phyloP scores from a whole-genome alignment of 2,329 filamentous ascomycete species.

The Phaeomoniella chlamydospora region DNA sequence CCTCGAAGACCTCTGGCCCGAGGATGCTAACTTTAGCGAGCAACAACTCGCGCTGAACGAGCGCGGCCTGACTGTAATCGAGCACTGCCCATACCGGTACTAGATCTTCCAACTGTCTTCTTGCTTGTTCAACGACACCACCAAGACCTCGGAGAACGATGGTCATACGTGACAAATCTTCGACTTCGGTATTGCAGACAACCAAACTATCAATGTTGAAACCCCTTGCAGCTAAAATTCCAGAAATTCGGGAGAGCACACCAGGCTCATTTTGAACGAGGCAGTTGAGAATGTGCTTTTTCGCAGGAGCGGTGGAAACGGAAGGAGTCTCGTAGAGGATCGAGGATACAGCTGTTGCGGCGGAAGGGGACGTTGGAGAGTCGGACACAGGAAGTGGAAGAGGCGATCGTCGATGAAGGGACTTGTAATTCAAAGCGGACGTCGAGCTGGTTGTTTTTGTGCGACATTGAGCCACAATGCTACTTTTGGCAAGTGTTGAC shows the following conservation, averaged over 20 bases:
- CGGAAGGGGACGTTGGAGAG: slow-evolving; percentile 66
- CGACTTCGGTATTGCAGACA: slow-evolving; percentile 94
- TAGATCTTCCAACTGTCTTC: slow-evolving; percentile 86
- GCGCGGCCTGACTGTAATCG: slow-evolving; percentile 82
- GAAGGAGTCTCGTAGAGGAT: slow-evolving; percentile 97
- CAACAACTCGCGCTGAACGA: slow-evolving; percentile 90
- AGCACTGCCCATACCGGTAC: slow-evolving; percentile 97
- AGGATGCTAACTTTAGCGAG: slow-evolving; percentile 95
- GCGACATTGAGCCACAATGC: neutral
- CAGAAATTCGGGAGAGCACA: slow-evolving; percentile 89
- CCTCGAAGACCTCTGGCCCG: slow-evolving; percentile 95
- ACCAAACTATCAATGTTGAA: slow-evolving; percentile 99
- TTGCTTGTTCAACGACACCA: slow-evolving; percentile 91
- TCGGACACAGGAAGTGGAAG: slow-evolving; percentile 68
- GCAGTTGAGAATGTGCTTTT: slow-evolving; percentile 94
- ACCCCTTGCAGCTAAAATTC: slow-evolving; percentile 85
- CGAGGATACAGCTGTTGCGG: slow-evolving; percentile 87
- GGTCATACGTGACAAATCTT: slow-evolving; percentile 95
- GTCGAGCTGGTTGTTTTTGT: slow-evolving; percentile 50
- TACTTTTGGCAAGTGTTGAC: too few species aligned
- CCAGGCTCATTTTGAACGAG: slow-evolving; percentile 98
- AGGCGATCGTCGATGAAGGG: slow-evolving; percentile 76
- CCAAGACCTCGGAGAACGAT: slow-evolving; percentile 95
- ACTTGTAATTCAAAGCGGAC: slow-evolving; percentile 93
- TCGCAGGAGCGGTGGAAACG: slow-evolving; percentile 68